Conservation (phyloP, 2,329 filamentous ascomycete genomes). For the Fusarium oligoseptatum region DNA sequence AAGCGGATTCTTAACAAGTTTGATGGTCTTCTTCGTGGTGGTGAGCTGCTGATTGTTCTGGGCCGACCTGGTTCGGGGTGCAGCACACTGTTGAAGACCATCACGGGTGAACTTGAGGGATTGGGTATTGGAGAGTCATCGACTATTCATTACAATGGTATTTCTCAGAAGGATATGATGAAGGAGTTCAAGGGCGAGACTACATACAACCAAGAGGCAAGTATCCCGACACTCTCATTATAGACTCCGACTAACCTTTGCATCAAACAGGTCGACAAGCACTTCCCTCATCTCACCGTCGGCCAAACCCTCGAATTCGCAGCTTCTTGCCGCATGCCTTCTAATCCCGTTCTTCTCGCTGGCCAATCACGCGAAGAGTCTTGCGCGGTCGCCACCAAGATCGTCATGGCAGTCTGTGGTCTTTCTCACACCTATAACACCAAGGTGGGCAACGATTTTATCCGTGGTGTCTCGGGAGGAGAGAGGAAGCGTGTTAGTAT, state of each 20-base stretch:
- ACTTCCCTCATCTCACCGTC: background rate
- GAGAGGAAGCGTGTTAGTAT: constrained; percentile 1
- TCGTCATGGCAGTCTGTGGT: background rate
- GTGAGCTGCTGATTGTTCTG: background rate
- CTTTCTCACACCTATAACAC: background rate
- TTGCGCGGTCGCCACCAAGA: background rate
- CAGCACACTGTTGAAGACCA: background rate
- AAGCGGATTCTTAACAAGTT: background rate
- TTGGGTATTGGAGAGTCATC: background rate
- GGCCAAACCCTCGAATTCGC: constrained; percentile 1
- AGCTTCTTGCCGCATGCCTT: background rate
- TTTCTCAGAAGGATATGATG: background rate
- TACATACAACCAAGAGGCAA: background rate
- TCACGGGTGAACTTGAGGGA: background rate
- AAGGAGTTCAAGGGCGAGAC: constrained; percentile 1
- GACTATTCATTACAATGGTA: background rate
- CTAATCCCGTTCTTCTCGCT: background rate
- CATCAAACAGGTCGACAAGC: background rate
- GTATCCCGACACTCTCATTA: background rate
- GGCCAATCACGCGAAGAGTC: background rate
- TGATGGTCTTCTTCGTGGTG: background rate
- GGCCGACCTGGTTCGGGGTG: background rate
- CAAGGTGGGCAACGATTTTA: background rate
- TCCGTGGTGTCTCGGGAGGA: background rate
- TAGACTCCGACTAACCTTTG: background rate